Percentiles rank a stretch among this genome's conserved stretches.
Conservation (phyloP, 257 asterid genomes). For the Mitragyna speciosa region DNA sequence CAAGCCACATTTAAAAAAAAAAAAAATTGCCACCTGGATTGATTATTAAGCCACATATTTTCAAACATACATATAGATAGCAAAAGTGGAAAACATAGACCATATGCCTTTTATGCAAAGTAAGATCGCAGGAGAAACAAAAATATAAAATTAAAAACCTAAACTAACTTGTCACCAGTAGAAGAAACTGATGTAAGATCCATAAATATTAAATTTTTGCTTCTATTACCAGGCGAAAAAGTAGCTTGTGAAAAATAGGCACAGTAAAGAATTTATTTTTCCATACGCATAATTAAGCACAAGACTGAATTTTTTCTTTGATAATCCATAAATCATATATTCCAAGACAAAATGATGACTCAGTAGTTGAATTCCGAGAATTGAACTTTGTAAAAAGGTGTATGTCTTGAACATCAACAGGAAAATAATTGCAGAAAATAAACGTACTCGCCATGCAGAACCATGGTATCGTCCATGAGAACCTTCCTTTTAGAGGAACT, state of each 20-base stretch:
- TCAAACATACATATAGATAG: not conserved
- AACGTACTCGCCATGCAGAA: slow-evolving; percentile 98
- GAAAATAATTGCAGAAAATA: slow-evolving; percentile 1
- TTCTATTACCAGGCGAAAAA: not conserved
- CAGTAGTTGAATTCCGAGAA: not conserved
- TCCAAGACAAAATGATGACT: not conserved
- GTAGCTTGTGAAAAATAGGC: not conserved
- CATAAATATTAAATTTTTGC: not conserved
- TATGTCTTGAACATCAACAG: not conserved
- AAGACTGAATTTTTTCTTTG: not conserved
- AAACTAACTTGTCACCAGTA: not conserved
- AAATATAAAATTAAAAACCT: not conserved
- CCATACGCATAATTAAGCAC: not conserved
- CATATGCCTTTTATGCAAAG: not conserved
- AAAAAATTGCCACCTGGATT: not conserved
- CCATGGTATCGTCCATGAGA: slow-evolving; percentile 92
- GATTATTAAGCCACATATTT: not conserved
- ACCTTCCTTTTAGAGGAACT: slow-evolving; percentile 73
- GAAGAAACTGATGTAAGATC: not conserved
- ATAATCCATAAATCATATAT: not conserved
- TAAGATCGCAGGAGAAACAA: slow-evolving; percentile 1
- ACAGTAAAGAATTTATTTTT: not conserved
- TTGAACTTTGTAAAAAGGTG: not conserved
- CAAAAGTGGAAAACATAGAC: not conserved
- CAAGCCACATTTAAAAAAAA: not conserved